These are phyloP conservation scores for Cucurbita pepo DNA, from an alignment of 306 rosid species.

Conservation along the genomic window DNA sequence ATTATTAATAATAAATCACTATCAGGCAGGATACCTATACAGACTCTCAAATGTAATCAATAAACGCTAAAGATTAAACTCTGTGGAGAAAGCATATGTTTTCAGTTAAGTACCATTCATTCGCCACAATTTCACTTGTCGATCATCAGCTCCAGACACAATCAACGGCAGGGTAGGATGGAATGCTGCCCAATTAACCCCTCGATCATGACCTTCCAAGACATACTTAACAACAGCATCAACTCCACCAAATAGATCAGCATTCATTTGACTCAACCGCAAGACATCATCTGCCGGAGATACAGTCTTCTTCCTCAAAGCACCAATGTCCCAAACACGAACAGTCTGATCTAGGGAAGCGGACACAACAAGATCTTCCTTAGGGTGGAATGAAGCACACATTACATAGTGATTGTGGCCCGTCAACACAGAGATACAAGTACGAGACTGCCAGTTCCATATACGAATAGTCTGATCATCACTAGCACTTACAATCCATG, in stretches of 20 bases:
- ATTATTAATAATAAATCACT: background rate
- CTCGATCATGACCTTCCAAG: conserved; percentile 94
- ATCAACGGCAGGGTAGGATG: conserved; percentile 89
- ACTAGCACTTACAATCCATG: conserved; percentile 97
- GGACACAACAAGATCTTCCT: conserved; percentile 87
- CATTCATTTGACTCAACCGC: conserved; percentile 84
- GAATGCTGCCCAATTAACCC: conserved; percentile 94
- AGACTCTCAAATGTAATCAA: background rate
- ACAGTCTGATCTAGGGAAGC: conserved; percentile 95
- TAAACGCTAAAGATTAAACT: background rate
- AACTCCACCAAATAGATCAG: conserved; percentile 87
- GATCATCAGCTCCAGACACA: conserved; percentile 94
- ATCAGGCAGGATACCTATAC: background rate
- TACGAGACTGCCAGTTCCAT: conserved; percentile 99
- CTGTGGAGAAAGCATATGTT: background rate
- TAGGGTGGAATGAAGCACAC: conserved; percentile 92
- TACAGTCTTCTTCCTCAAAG: conserved; percentile 76
- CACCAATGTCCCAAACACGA: conserved; percentile 95
- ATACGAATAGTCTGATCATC: conserved; percentile 97
- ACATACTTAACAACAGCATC: conserved; percentile 92
- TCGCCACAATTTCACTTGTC: conserved; percentile 91
- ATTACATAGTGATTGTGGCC: conserved; percentile 96
- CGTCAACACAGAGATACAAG: conserved; percentile 83
- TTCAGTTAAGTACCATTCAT: conserved; percentile 52
- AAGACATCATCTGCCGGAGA: conserved; percentile 84